Evolutionary conservation across 2,329 filamentous ascomycete genomes (phyloP), one percentile per base, ranked within the genome.

Genomic region (Coniosporium tulheliwenetii): DNA sequence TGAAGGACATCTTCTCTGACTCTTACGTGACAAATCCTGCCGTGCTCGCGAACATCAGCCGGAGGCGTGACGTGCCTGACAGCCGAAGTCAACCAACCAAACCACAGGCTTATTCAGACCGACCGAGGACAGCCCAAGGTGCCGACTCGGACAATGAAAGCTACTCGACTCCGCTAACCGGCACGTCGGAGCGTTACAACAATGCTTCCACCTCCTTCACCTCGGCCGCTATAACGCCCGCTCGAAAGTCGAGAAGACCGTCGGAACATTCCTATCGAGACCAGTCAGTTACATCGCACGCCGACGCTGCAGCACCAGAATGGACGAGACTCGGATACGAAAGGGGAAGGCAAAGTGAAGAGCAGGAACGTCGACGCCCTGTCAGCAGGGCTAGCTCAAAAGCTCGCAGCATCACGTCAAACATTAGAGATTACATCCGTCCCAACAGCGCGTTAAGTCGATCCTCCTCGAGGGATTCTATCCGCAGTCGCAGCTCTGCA

Each of bases 381-480:
- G 32, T 12, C 10, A 33, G 32, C 32, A 33, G 53, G n/a, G 48
- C 56, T 8, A 54, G 54, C 8, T 63, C 56, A 41, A 54, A 59
- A 37, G 46, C 50, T 8, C 54, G 53, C 19, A 64, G 60, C 42
- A 58, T 63, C 43, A 52, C 49, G 39, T 48, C 57, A 12, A 57
- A 58, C 12, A 56, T 65, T 38, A 59, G 52, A 40, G 61, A 63
- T 2, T 66, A 64, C 45, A 57, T 66, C 42, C 56, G 62, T 34
- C 61, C 63, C 1, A 46, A 43, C 15, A 50, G 45, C 13, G 43
- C 48, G 4, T 40, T 41, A 5, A 45, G 49, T 10, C 49, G 48
- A 36, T 48, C 52, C 8, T 53, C 57, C n/a, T 61, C 58, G n/a
- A 47, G 49, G 31, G 53, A 55, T 30, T 57, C 57, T 8, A 47